A percentile compares a stretch with the other conserved stretches of the same genome.
phyloP scores from a whole-genome alignment of 371 early-diverging fungal species.

The Dinochytrium kinnereticum region DNA sequence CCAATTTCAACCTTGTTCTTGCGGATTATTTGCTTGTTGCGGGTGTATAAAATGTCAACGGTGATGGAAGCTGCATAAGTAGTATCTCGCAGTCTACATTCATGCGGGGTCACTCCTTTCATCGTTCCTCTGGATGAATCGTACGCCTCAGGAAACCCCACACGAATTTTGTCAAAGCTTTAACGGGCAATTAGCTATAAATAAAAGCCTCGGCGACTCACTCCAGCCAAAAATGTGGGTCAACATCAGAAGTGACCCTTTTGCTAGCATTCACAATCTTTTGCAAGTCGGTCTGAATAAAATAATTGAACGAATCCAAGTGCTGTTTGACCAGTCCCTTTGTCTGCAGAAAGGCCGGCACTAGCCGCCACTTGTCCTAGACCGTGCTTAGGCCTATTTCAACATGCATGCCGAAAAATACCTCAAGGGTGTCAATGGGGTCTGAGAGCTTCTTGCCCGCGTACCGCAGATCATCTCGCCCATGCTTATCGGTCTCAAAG shows the following conservation, averaged over 20 bases:
- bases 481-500: constrained; percentile 53
- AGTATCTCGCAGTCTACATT: constrained; percentile 98
- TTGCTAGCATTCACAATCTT: constrained; percentile 96
- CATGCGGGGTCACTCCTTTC: constrained; percentile 89
- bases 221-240: constrained; percentile 97
- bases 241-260: constrained; percentile 97
- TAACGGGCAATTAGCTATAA: background rate
- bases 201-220: constrained; percentile 46
- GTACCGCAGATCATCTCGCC: constrained; percentile 56
- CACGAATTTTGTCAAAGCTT: constrained; percentile 88
- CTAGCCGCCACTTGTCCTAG: constrained; percentile 97
- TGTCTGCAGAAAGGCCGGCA: constrained; percentile 96
- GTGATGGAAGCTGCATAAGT: constrained; percentile 96
- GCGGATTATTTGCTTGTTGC: constrained; percentile 86
- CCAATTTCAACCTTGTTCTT: constrained; percentile 93
- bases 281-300: constrained; percentile 94
- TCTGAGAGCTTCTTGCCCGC: constrained; percentile 63
- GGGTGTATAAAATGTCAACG: constrained; percentile 98
- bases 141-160: constrained; percentile 87
- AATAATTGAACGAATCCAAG: constrained; percentile 99
- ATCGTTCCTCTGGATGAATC: constrained; percentile 66
- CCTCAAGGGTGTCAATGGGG: constrained; percentile 68
- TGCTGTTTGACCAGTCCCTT: constrained; percentile 99
- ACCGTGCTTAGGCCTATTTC: background rate
- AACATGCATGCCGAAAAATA: constrained; percentile 31